Conservation (phyloP, 1,139 yeast genomes). For the Kurtzmaniella quercitrusa region DNA sequence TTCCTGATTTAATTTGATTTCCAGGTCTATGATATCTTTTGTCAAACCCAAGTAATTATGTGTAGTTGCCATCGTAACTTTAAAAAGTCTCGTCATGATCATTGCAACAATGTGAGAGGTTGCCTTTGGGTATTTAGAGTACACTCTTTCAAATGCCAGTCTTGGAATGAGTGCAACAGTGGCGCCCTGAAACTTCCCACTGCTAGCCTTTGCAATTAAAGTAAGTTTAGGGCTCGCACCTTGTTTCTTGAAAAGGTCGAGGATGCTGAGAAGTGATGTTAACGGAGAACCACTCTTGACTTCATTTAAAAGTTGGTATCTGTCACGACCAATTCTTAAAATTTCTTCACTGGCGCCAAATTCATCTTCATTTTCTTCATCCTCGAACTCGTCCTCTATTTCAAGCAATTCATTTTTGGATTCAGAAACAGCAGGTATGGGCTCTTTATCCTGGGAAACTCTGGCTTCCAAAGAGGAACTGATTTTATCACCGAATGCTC, state of each 20-base stretch:
- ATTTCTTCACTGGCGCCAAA: slow-evolving; percentile 30
- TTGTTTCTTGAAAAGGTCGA: slow-evolving; percentile 48
- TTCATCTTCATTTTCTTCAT: slow-evolving; percentile 9
- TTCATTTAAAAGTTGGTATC: slow-evolving; percentile 75
- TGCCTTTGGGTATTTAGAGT: slow-evolving; percentile 77
- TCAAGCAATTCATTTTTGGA: slow-evolving; percentile 14
- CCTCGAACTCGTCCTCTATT: neutral
- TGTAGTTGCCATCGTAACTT: slow-evolving; percentile 89
- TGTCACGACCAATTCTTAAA: slow-evolving; percentile 44
- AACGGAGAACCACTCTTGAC: slow-evolving; percentile 84
- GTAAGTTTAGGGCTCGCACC: neutral
- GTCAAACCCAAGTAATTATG: slow-evolving; percentile 85
- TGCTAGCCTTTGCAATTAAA: slow-evolving; percentile 4
- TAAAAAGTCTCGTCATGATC: slow-evolving; percentile 78
- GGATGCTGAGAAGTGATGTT: slow-evolving; percentile 75
- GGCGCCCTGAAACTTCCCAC: slow-evolving; percentile 36
- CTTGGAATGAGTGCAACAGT: slow-evolving; percentile 92
- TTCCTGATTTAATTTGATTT: slow-evolving; percentile 58
- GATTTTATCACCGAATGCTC: neutral
- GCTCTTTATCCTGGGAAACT: no score
- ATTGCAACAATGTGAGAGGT: slow-evolving; percentile 93
- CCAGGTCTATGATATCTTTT: slow-evolving; percentile 75
- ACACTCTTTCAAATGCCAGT: slow-evolving; percentile 71
- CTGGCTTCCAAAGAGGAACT: neutral
- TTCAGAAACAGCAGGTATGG: slow-evolving; percentile 11